A percentile compares a stretch with the other conserved stretches of the same genome.
These are phyloP conservation scores for Beta corolliflora DNA, from an alignment of 179 eudicot genomes.

Conservation along the genomic window DNA sequence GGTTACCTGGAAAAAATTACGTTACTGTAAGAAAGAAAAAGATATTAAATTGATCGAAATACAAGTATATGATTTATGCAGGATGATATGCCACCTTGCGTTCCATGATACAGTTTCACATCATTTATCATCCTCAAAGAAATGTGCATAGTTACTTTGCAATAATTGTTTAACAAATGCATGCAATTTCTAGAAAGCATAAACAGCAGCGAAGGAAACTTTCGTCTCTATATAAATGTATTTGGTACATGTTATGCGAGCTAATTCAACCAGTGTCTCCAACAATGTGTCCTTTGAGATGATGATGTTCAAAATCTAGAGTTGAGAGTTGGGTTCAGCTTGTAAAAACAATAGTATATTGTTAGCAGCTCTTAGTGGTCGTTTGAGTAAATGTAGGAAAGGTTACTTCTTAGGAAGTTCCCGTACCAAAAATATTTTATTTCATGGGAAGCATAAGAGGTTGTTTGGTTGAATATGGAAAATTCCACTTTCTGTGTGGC, in stretches of 20 bases:
- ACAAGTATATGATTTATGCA: too few relatives aligned
- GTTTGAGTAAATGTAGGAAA: too few relatives aligned
- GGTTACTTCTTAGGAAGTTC: too few relatives aligned
- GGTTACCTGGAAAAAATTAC: constrained; percentile 44
- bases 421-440: too few relatives aligned
- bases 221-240: background rate
- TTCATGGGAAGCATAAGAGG: too few relatives aligned
- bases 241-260: background rate
- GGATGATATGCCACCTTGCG: too few relatives aligned
- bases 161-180: too few relatives aligned
- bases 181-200: background rate
- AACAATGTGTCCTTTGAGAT: background rate
- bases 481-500: too few relatives aligned
- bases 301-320: background rate
- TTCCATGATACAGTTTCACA: background rate
- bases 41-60: background rate
- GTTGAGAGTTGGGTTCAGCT: background rate
- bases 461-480: too few relatives aligned
- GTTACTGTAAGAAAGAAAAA: background rate
- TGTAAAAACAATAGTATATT: background rate
- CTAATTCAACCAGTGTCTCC: too few relatives aligned
- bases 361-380: background rate
- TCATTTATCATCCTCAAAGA: background rate
- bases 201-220: background rate
- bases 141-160: too few relatives aligned